Evolutionary conservation across 2,329 filamentous ascomycete genomes (phyloP), one percentile per base, ranked within the genome.

Genomic region (Epicoccum nigrum): DNA sequence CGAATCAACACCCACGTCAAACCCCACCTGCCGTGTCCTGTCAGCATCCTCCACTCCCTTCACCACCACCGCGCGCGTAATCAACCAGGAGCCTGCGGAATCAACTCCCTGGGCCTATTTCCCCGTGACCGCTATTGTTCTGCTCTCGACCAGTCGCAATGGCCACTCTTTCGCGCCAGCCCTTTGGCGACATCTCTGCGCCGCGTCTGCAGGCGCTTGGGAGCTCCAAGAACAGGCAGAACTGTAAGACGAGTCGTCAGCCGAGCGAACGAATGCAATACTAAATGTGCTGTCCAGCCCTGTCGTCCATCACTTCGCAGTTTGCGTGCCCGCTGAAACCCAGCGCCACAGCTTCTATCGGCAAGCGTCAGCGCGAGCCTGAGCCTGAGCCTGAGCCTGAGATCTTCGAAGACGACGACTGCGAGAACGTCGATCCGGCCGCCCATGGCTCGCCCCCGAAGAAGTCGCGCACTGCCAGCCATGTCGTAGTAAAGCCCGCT

Each of bases 191-290:
- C 40, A 79, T 92, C 46, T 84, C 89, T 69, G 81, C 80, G 62
- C 77, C 85, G 49, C 84, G 89, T 61, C 79, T 92, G 20, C 87
- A 90, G 72, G 84, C 79, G 58, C 78, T 93, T 64, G 86, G 86
- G 20, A 90, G 85, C 74, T 76, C 87, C 42, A 93, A 92, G 79
- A 92, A 92, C 73, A 81, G 86, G 73, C 89, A 92, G 67, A 83
- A 83, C 76, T 78, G 81, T 83, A 54, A 54, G 45, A 48, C 20
- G 19, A 40, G 27, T 17, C 31, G 32, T 20, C 33, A 13, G 34
- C 21, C 16, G 34, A 37, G 30, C 23, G n/a, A 23, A 33, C 44
- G 43, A 15, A n/a, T n/a, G 28, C 20, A 13, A 16, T 34, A 30
- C 62, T 68, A 57, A 70, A 63, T 62, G 47, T 46, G 43, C 52